Evolutionary conservation across 73 alveolate species (phyloP).

Genomic region (Paramecium caudatum): DNA sequence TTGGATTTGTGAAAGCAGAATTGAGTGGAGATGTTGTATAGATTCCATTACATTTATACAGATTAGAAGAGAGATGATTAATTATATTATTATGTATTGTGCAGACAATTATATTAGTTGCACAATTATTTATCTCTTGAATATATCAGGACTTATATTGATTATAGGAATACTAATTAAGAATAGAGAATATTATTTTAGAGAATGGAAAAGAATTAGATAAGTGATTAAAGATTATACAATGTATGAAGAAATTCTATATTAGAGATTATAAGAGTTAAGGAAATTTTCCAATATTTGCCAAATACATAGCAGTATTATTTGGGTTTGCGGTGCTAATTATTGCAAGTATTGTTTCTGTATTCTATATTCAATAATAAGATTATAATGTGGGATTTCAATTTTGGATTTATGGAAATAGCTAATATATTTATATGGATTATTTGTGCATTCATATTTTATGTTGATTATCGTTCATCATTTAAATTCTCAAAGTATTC

Average conservation of each 20-base stretch:
- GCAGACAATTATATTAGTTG: slow-evolving; percentile 49
- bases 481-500: slow-evolving; percentile 39
- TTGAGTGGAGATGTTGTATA: not conserved
- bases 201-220: slow-evolving; percentile 32
- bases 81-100: slow-evolving; percentile 26
- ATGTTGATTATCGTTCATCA: slow-evolving; percentile 10
- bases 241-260: not conserved
- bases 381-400: slow-evolving; percentile 27
- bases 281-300: not conserved
- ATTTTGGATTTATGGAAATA: slow-evolving; percentile 40
- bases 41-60: slow-evolving; percentile 49
- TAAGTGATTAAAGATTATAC: slow-evolving; percentile 40
- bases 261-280: slow-evolving; percentile 5
- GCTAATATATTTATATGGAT: not conserved
- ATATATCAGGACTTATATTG: not conserved
- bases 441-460: not conserved
- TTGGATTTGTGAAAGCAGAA: not conserved
- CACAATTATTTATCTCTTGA: slow-evolving; percentile 26
- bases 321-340: not conserved
- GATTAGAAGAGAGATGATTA: slow-evolving; percentile 31
- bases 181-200: not conserved
- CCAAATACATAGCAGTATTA: not conserved
- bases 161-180: not conserved
- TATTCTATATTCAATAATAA: not conserved
- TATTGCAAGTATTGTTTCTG: not conserved